phyloP scores from a whole-genome alignment of 805 yeast genomes.

The Wickerhamomyces silvicola region DNA sequence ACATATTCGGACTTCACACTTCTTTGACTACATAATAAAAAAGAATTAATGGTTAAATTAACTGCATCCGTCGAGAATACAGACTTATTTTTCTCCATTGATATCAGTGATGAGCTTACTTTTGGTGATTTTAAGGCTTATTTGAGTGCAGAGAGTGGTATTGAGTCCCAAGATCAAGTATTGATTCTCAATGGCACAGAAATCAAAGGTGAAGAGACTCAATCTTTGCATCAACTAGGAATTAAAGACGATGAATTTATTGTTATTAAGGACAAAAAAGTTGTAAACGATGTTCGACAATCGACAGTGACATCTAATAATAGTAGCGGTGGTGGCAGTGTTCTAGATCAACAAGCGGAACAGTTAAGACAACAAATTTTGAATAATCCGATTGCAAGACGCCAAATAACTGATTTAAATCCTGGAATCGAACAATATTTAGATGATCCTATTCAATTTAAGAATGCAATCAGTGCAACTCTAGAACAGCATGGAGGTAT shows the following conservation, averaged over 20 bases:
- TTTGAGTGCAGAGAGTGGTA: slow-evolving; percentile 60
- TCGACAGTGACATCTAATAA: slow-evolving; percentile 1
- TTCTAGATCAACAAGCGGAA: slow-evolving; percentile 33
- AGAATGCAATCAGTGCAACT: slow-evolving; percentile 29
- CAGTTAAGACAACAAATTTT: slow-evolving; percentile 42
- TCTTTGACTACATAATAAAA: not conserved
- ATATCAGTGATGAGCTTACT: slow-evolving; percentile 58
- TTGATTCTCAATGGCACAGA: slow-evolving; percentile 40
- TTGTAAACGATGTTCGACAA: no score
- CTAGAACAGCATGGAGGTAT: slow-evolving; percentile 25
- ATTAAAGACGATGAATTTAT: slow-evolving; percentile 55
- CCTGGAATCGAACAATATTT: slow-evolving; percentile 45
- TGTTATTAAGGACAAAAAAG: slow-evolving; percentile 4
- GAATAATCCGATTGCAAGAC: slow-evolving; percentile 32
- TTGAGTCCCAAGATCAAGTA: slow-evolving; percentile 40
- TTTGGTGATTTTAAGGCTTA: slow-evolving; percentile 67
- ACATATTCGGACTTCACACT: no score
- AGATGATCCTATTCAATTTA: slow-evolving; percentile 43
- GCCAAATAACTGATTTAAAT: slow-evolving; percentile 29
- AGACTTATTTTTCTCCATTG: slow-evolving; percentile 32
- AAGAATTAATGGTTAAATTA: slow-evolving; percentile 13
- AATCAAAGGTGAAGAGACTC: slow-evolving; percentile 25
- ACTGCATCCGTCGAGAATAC: slow-evolving; percentile 14
- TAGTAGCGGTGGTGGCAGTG: slow-evolving; percentile 1
- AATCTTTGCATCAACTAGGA: slow-evolving; percentile 40